Conservation (phyloP, 768 basidiomycete genomes). For the Punctularia strigosozonata region DNA sequence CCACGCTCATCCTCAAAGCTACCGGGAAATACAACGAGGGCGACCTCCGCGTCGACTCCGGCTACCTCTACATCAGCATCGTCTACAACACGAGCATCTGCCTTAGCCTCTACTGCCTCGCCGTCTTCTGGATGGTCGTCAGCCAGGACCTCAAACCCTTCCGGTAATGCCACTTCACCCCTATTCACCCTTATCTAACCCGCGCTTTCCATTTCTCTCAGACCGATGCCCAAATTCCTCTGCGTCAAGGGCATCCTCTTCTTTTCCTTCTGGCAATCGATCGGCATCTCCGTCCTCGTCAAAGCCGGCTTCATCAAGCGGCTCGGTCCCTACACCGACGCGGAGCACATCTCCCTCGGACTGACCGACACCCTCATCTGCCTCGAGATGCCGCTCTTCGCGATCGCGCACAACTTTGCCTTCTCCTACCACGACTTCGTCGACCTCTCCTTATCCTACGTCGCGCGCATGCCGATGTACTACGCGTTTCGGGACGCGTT, state of each 20-base stretch:
- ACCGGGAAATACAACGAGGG: constrained; percentile 86
- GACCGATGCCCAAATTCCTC: constrained; percentile 93
- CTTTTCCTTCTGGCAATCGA: constrained; percentile 97
- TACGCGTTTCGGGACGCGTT: constrained; percentile 86
- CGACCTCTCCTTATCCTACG: constrained; percentile 45
- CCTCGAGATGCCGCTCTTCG: constrained; percentile 96
- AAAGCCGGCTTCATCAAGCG: constrained; percentile 63
- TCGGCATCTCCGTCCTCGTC: constrained; percentile 80
- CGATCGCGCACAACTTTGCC: constrained; percentile 89
- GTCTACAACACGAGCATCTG: constrained; percentile 79
- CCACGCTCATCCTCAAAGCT: constrained; percentile 79
- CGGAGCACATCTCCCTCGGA: constrained; percentile 82
- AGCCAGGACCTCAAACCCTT: constrained; percentile 83
- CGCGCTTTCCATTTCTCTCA: constrained; percentile 13
- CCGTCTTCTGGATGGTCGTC: constrained; percentile 94
- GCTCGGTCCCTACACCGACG: constrained; percentile 81
- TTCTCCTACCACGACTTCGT: constrained; percentile 88
- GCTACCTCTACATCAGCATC: constrained; percentile 85
- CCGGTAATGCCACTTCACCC: constrained; percentile 28
- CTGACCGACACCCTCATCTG: constrained; percentile 88
- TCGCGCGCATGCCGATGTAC: constrained; percentile 82
- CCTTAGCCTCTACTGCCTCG: constrained; percentile 78
- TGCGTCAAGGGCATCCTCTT: constrained; percentile 98
- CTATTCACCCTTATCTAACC: not conserved
- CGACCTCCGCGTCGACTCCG: constrained; percentile 69